A percentile compares a stretch with the other conserved stretches of the same genome.
Conservation (phyloP, 1,284 basidiomycete genomes). For the Ceratobasidium sp. region DNA sequence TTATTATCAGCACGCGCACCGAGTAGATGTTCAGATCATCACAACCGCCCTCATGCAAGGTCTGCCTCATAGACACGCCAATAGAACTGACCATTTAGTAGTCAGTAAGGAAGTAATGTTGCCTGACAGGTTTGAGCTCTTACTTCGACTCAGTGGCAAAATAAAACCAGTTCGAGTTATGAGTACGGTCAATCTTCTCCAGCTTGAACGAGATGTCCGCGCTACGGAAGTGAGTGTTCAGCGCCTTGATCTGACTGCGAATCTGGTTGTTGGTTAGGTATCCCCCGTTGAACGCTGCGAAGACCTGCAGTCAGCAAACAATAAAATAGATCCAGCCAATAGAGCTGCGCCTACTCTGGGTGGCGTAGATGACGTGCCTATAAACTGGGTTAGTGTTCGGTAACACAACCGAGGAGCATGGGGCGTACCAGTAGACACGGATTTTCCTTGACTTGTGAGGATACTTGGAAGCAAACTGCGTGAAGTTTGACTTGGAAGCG, state of each 20-base stretch:
- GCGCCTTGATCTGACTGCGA: background rate
- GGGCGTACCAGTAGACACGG: too few species aligned
- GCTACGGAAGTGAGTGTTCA: background rate
- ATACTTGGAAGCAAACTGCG: too few species aligned
- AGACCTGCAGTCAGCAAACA: too few species aligned
- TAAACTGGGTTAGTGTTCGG: too few species aligned
- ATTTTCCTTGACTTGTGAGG: too few species aligned
- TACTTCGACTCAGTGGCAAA: background rate
- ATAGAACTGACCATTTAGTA: background rate
- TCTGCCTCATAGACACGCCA: background rate
- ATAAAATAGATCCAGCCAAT: background rate
- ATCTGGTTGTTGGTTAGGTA: background rate
- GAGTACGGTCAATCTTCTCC: too few species aligned
- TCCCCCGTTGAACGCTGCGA: background rate
- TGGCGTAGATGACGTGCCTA: slow-evolving; percentile 4
- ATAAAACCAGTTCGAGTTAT: background rate
- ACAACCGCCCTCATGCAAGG: background rate
- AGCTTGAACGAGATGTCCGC: background rate
- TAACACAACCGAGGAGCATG: too few species aligned
- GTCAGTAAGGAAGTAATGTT: background rate
- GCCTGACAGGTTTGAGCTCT: background rate
- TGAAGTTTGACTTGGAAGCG: too few species aligned
- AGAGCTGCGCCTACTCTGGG: background rate
- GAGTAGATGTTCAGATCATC: slow-evolving; percentile 4
- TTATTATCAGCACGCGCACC: background rate